A percentile compares a stretch with the other conserved stretches of the same genome.
Conservation (phyloP, 2,329 filamentous ascomycete species). For the Tolypocladium nubicola region DNA sequence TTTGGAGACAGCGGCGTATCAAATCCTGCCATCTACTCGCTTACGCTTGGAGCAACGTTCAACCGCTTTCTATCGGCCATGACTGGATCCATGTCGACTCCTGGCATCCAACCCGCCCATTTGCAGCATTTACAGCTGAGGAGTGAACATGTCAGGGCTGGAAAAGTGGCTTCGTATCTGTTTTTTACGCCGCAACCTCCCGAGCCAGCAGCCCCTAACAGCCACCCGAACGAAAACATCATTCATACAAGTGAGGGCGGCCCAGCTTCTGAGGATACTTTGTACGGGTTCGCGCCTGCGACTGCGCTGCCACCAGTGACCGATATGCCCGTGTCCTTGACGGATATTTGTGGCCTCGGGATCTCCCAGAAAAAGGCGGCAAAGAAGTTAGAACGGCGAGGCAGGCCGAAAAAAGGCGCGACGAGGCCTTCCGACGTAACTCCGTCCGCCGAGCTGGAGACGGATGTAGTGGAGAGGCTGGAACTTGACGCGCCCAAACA, state of each 20-base stretch:
- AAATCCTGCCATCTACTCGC: conserved; percentile 24
- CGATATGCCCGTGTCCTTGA: neutral
- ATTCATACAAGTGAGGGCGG: neutral
- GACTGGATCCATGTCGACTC: conserved; percentile 21
- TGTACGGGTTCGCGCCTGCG: neutral
- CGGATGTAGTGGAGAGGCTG: neutral
- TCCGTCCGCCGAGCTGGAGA: neutral
- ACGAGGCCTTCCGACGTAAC: neutral
- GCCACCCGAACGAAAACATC: neutral
- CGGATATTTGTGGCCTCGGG: neutral
- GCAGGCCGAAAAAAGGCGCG: neutral
- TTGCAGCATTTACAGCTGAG: conserved; percentile 22
- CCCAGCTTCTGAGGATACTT: neutral
- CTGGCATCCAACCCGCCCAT: conserved; percentile 19
- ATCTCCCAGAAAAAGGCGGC: neutral
- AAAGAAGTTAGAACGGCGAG: neutral
- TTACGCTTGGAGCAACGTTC: conserved; percentile 25
- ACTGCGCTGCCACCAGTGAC: neutral
- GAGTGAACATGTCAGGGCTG: conserved; percentile 23
- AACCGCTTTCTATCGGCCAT: conserved; percentile 25
- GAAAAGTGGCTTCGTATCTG: conserved; percentile 25
- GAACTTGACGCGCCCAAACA: neutral
- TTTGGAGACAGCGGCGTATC: conserved; percentile 19
- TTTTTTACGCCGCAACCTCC: conserved; percentile 12
- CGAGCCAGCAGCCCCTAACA: neutral